Evolutionary conservation across 345 rosid genomes (phyloP), one percentile per base, ranked within the genome.

Genomic region (Eucalyptus polyanthemos): DNA sequence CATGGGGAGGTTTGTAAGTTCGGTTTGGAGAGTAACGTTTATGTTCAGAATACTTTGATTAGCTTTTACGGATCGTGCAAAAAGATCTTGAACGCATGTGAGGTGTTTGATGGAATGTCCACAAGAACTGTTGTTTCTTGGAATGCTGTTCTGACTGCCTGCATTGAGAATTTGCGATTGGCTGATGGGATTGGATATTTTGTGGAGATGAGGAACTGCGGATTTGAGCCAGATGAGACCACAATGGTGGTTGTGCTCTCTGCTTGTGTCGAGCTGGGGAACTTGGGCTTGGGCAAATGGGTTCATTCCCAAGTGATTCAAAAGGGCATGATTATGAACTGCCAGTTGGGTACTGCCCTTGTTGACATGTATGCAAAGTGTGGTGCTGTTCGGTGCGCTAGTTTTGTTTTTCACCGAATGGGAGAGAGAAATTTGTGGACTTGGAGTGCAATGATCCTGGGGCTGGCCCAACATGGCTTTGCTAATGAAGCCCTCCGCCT

Each of bases 381-480:
- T 86, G 99, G 98, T 80, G 91, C 93, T 67, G 88, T 95, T 53
- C 89, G 50, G 81, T 93, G 92, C 88, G 97, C 97, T 51, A 89
- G 88, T 92, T 85, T 81, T 25, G 95, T 94, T 87, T 97, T 97
- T 86, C 87, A 91, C 40, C 92, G 91, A 88, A 93, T 95, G 95
- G 49, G 65, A 80, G 93, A 94, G 76, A 97, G 86, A 91, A 96
- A 95, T 88, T 96, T 96, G 31, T 95, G 99, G 99, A 94, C 98
- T 58, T 97, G 98, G 98, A 96, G 97, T 90, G 97, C 99, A 9
- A 97, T 98, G 98, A 98, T 97, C 34, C 87, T 93, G 90, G 99
- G 99, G 88, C 89, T 96, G 54, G 98, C 99, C 89, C 96, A 95
- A 80, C 94, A 95, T 87, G 98, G 98, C 22, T 95, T 89, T 76